Evolutionary conservation across 2,329 filamentous ascomycete species (phyloP).

Genomic region (Tolypocladium paradoxum): DNA sequence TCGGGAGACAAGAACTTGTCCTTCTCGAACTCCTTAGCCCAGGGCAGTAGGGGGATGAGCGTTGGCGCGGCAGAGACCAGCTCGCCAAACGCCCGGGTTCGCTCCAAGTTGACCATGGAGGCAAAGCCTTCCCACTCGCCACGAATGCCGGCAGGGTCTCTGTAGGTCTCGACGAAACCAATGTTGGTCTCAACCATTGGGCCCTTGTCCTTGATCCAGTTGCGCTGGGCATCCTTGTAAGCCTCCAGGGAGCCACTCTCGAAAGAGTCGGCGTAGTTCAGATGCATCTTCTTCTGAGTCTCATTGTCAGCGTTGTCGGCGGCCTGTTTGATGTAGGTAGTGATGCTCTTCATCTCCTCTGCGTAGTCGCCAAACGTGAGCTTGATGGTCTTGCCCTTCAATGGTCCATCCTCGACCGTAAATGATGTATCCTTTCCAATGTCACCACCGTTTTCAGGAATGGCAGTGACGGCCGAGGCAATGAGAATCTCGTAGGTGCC

Average conservation of each 20-base stretch:
- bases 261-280: conserved; percentile 66
- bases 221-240: conserved; percentile 71
- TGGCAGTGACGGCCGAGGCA: conserved; percentile 51
- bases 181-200: conserved; percentile 72
- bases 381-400: conserved; percentile 58
- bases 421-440: conserved; percentile 56
- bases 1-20: conserved; percentile 92
- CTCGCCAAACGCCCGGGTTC: conserved; percentile 76
- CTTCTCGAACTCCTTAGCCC: conserved; percentile 84
- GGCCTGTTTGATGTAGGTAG: conserved; percentile 57
- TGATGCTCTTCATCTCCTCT: conserved; percentile 59
- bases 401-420: conserved; percentile 43
- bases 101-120: conserved; percentile 78
- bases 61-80: conserved; percentile 71
- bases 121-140: conserved; percentile 83
- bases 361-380: conserved; percentile 67
- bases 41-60: conserved; percentile 84
- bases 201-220: conserved; percentile 75
- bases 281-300: conserved; percentile 62
- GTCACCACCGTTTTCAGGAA: conserved; percentile 55
- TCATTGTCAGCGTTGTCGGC: conserved; percentile 61
- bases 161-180: conserved; percentile 78
- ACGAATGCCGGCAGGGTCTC: conserved; percentile 69
- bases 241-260: conserved; percentile 61
- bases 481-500: conserved; percentile 64